Evolutionary conservation across 441 rosid species (phyloP), one percentile per base, ranked within the genome.

Genomic region (Pelargonium myrrhifolium): DNA sequence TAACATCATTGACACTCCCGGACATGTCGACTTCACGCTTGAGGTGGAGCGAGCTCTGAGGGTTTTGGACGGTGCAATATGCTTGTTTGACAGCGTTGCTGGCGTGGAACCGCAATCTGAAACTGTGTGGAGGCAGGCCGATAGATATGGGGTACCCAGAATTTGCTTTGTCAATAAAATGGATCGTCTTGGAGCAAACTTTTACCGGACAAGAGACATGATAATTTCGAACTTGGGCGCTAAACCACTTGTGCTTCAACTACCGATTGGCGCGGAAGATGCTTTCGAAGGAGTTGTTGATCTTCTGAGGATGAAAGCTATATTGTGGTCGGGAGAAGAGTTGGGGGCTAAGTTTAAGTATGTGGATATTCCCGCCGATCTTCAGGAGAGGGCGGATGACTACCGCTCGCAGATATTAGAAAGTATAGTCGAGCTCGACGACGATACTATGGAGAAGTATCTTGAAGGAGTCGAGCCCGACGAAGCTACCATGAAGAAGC

Each of bases 101-200:
- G 97, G 99, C 6, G 99, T 91, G 62, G 99, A 93, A 77, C 99
- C 99, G 24, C 99, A 93, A 81, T 93, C 97, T 0, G 97, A 93
- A 77, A 93, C 99, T 28, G 99, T 93, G 61, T 93, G 99, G 99
- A 89, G 96, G 82, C 97, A 93, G 76, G 99, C 99, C 75, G 99
- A 93, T 78, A 93, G 82, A 67, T 93, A 93, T 59, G 97, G 99
- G 9, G 97, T 93, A 12, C 97, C 99, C 9, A 73, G 99, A 80
- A 93, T 93, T 73, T 93, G 96, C 85, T 93, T 93, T 75, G 89
- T 93, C 21, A 91, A 93, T 65, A 93, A 93, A 75, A 93, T 93
- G 99, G 99, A 93, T 64, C 93, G 97, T 61, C 85, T 93, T 39
- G 97, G 97, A 62, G 97, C 99, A 26, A 93, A 93, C 77, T 93